Conservation (phyloP, 805 yeast genomes). For the Metschnikowia continentalis region DNA sequence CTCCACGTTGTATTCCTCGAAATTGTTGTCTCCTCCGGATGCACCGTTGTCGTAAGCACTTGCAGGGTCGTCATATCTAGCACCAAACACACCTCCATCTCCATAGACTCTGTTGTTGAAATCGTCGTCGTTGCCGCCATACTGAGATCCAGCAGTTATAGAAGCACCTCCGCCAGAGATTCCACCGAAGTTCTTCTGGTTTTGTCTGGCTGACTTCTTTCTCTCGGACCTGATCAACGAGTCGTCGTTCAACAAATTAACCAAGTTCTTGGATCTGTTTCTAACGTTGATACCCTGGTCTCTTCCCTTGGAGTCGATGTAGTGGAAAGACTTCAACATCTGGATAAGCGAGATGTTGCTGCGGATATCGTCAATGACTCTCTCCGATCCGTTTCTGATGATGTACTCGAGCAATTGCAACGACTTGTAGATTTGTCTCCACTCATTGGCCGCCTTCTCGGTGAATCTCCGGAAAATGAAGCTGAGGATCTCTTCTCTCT, state of each 20-base stretch:
- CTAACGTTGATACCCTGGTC: conserved; percentile 96
- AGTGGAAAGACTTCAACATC: conserved; percentile 90
- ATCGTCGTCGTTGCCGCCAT: conserved; percentile 45
- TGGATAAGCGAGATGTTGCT: conserved; percentile 75
- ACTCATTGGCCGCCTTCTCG: conserved; percentile 91
- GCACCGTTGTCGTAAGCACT: conserved; percentile 35
- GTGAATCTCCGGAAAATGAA: conserved; percentile 86
- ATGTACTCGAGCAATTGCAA: conserved; percentile 88
- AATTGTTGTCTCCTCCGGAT: conserved; percentile 37
- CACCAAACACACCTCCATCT: conserved; percentile 69
- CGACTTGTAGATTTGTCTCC: conserved; percentile 97
- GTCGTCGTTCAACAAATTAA: conserved; percentile 72
- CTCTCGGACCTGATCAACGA: conserved; percentile 74
- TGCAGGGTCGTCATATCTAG: conserved; percentile 58
- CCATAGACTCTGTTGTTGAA: conserved; percentile 55
- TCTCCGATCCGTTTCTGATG: conserved; percentile 87
- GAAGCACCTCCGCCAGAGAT: conserved; percentile 60
- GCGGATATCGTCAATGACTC: conserved; percentile 92
- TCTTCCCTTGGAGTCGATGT: conserved; percentile 86
- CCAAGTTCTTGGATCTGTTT: conserved; percentile 77
- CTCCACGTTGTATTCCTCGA: conserved; percentile 60
- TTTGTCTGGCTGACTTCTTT: conserved; percentile 75
- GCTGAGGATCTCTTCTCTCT: conserved; percentile 72
- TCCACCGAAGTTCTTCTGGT: conserved; percentile 78
- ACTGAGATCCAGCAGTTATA: conserved; percentile 28